Base-by-base conservation (phyloP, 2,329 filamentous ascomycete genomes). In the Alternaria novae-zelandiae region DNA sequence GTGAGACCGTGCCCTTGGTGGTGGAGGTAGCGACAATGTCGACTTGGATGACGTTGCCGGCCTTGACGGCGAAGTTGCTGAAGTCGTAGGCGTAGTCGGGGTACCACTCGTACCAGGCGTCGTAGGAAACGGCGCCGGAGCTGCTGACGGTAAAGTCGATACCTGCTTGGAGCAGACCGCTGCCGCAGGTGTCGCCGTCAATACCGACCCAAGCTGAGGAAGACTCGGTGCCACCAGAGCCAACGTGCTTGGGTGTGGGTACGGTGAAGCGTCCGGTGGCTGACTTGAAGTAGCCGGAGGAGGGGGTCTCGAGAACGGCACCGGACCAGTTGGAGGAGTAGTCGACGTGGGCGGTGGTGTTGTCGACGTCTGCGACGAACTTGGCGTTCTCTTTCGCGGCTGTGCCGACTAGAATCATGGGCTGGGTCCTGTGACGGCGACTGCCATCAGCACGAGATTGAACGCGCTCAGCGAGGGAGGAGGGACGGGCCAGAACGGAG, bases 101-200 rank as follows among this genome's bases (percentile, higher is more conserved):
- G 68, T 84, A 87, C 87, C 86, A 89, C 74, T 89, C 87, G 70
- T 87, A 89, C 86, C 87, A 89, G 17, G 86, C 85, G 59, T 86
- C 83, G 70, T 84, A 89, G 7, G 74, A 79, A 4, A 83, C 80
- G 0, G 71, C 64, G 10, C 66, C 66, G n/a, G 61, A 59, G 57
- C 62, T 61, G 20, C 44, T 47, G 45, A 84, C 77, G 55, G 83
- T 84, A 73, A 87, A 87, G 74, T 88, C 86, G 36, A 89, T 77
- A 30, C 87, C 87, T 2, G 86, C 85, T 73, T 88, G 86, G 6
- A 89, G 78, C 57, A 88, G 87, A 8, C 86, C 85, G 3, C 78
- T 68, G 26, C 56, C 73, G 74, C 86, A 88, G 6, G 85, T 87
- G 68, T 88, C 85, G 12, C 87, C 87, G 63, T 89, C 87, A 59